Percentiles rank a stretch among this genome's conserved stretches.
These are phyloP conservation scores for Fusarium metavorans DNA, from an alignment of 2,329 filamentous ascomycete species.

Conservation along the genomic window DNA sequence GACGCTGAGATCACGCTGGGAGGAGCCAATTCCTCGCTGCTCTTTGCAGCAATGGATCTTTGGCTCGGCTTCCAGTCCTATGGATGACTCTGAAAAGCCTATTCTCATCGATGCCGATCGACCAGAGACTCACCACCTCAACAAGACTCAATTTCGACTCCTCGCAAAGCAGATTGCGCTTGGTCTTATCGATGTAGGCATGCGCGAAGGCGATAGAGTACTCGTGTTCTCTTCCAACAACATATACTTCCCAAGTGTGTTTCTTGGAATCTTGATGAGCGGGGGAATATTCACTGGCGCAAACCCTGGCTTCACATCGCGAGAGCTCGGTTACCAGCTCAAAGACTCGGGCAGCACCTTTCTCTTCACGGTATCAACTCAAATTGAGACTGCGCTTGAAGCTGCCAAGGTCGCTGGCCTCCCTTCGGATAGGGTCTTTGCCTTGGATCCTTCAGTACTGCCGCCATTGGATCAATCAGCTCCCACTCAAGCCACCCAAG, in stretches of 20 bases:
- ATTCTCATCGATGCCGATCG: conserved; percentile 73
- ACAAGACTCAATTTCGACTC: conserved; percentile 71
- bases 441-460: conserved; percentile 69
- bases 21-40: conserved; percentile 56
- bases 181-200: conserved; percentile 72
- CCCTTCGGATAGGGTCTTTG: conserved; percentile 67
- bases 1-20: conserved; percentile 61
- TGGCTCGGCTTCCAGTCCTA: conserved; percentile 55
- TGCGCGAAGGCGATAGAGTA: conserved; percentile 76
- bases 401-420: conserved; percentile 72
- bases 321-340: conserved; percentile 82
- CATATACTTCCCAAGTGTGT: conserved; percentile 76
- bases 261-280: conserved; percentile 80
- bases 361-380: conserved; percentile 70
- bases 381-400: conserved; percentile 73
- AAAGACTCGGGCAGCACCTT: conserved; percentile 76
- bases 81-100: conserved; percentile 52
- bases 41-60: conserved; percentile 69
- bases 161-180: conserved; percentile 79
- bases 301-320: conserved; percentile 74
- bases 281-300: conserved; percentile 83
- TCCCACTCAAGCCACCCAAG: conserved; percentile 45
- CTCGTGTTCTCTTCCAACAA: conserved; percentile 82
- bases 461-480: neutral
- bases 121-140: conserved; percentile 76